Evolutionary conservation across 495 filamentous ascomycete species (phyloP).

Genomic region (Lophium mytilinum): DNA sequence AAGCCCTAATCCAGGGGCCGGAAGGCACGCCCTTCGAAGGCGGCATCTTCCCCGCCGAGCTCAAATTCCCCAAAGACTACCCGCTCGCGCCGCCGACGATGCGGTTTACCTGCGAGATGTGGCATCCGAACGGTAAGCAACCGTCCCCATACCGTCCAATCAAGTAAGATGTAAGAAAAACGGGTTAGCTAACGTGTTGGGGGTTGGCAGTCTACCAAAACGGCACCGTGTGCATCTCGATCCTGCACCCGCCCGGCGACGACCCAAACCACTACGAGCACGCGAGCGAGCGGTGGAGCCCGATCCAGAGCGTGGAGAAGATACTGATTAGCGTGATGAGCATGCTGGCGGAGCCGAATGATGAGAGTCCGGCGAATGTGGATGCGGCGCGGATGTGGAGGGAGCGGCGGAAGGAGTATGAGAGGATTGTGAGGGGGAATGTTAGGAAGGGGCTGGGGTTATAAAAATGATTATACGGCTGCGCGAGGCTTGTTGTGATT

Average conservation of each 20-base stretch:
- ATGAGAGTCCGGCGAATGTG: conserved; percentile 95
- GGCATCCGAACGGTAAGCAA: conserved; percentile 98
- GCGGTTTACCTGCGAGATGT: conserved; percentile 86
- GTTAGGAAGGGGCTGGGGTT: conserved; percentile 58
- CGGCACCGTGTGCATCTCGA: conserved; percentile 92
- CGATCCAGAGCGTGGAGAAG: conserved; percentile 96
- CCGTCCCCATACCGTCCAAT: no score
- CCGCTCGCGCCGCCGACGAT: conserved; percentile 88
- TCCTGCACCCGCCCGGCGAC: conserved; percentile 96
- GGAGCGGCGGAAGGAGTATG: conserved; percentile 75
- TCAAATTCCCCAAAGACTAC: conserved; percentile 95
- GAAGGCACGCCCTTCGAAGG: conserved; percentile 94
- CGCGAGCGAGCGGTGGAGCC: conserved; percentile 89
- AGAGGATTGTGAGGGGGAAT: conserved; percentile 74
- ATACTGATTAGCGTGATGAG: conserved; percentile 97
- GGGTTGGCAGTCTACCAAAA: conserved; percentile 69
- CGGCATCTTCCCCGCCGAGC: conserved; percentile 85
- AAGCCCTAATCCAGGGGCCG: conserved; percentile 91
- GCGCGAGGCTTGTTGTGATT: no score
- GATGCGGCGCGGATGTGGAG: conserved; percentile 99
- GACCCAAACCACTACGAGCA: conserved; percentile 99
- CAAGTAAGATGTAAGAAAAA: no score
- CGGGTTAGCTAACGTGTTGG: not conserved
- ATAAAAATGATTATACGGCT: no score
- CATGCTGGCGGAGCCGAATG: conserved; percentile 97